These are phyloP conservation scores for Dujonia santamariae DNA, from an alignment of 1,139 yeast genomes.

Conservation along the genomic window DNA sequence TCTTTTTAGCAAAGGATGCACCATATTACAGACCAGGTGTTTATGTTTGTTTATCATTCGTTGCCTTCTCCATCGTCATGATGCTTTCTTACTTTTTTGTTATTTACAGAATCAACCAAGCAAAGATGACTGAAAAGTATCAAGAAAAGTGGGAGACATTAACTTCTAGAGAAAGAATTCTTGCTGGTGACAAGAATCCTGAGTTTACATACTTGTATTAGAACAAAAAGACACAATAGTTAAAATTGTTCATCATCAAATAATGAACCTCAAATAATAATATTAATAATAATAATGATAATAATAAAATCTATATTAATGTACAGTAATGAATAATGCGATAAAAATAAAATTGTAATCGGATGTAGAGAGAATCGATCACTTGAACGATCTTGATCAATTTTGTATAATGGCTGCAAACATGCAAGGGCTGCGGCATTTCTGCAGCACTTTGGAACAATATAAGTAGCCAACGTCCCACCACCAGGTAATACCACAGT, in stretches of 20 bases:
- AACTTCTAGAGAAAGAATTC: slow-evolving; percentile 45
- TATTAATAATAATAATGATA: not conserved
- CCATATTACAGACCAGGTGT: slow-evolving; percentile 61
- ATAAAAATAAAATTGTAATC: no score
- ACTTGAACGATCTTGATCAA: no score
- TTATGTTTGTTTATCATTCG: slow-evolving; percentile 50
- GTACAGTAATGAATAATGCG: no score
- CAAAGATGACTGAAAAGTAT: slow-evolving; percentile 36
- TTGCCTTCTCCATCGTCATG: slow-evolving; percentile 47
- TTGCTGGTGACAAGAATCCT: slow-evolving; percentile 69
- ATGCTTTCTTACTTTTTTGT: slow-evolving; percentile 41
- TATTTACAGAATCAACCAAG: slow-evolving; percentile 37
- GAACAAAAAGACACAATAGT: slow-evolving; percentile 1
- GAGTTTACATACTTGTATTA: slow-evolving; percentile 43
- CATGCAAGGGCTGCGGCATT: no score
- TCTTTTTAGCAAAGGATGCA: slow-evolving; percentile 55
- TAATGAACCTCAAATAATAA: not conserved
- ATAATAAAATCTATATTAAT: no score
- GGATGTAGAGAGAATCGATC: no score
- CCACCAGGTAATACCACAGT: no score
- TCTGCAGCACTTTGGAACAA: no score
- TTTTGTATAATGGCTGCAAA: no score
- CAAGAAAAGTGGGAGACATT: slow-evolving; percentile 41
- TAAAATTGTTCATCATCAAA: not conserved
- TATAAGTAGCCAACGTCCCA: no score